Evolutionary conservation across 257 asterid genomes (phyloP).

Genomic region (Dorcoceras hygrometricum): DNA sequence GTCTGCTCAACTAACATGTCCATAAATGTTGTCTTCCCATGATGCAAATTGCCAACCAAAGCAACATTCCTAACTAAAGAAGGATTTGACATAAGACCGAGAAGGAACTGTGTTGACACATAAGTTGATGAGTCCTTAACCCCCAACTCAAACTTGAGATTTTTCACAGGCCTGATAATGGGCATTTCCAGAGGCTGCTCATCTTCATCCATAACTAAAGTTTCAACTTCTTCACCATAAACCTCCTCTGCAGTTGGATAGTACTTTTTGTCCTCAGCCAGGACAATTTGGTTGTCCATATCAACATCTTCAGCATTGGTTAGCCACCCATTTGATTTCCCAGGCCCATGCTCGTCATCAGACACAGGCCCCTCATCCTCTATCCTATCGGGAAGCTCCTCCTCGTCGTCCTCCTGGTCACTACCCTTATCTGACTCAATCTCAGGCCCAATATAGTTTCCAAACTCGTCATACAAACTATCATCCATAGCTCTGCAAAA

Average conservation of each 20-base stretch:
- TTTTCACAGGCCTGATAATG: constrained; percentile 76
- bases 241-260: constrained; percentile 99
- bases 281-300: constrained; percentile 89
- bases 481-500: constrained; percentile 70
- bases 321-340: constrained; percentile 82
- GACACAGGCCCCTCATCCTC: constrained; percentile 65
- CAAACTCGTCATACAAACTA: constrained; percentile 90
- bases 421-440: constrained; percentile 93
- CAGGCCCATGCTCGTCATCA: constrained; percentile 70
- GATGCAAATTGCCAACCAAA: constrained; percentile 80
- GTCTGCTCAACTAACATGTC: constrained; percentile 98
- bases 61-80: constrained; percentile 82
- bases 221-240: constrained; percentile 94
- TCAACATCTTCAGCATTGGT: constrained; percentile 67
- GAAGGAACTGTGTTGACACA: constrained; percentile 82
- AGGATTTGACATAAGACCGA: constrained; percentile 96
- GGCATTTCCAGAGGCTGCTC: constrained; percentile 90
- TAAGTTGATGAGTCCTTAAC: constrained; percentile 88
- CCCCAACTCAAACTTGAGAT: constrained; percentile 91
- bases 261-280: constrained; percentile 92
- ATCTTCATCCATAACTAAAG: constrained; percentile 96
- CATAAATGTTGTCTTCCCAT: constrained; percentile 87
- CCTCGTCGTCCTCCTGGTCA: constrained; percentile 79
- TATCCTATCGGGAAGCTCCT: constrained; percentile 64
- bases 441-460: constrained; percentile 95